These are phyloP conservation scores for Eucalyptus curtisii DNA, from an alignment of 345 rosid genomes.

Conservation along the genomic window DNA sequence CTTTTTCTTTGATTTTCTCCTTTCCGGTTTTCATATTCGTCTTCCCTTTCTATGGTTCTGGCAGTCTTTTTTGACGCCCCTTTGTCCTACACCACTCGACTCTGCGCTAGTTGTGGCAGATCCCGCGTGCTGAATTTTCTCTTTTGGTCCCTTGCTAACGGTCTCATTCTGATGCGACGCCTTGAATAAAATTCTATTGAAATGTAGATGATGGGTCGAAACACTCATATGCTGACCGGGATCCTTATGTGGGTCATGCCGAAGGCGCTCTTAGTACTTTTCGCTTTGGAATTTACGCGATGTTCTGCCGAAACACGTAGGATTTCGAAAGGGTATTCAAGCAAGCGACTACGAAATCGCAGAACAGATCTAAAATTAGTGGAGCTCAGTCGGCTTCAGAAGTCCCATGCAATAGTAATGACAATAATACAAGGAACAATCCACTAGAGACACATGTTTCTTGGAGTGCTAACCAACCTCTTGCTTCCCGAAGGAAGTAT, in stretches of 20 bases:
- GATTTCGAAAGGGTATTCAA: neutral
- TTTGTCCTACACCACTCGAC: neutral
- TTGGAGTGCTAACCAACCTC: neutral
- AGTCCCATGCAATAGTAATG: neutral
- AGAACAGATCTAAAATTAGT: neutral
- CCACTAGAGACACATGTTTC: neutral
- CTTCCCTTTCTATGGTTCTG: neutral
- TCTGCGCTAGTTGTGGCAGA: neutral
- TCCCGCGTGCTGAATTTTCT: neutral
- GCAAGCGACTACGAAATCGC: neutral
- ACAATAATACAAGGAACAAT: neutral
- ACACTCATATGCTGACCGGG: neutral
- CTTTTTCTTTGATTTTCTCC: neutral
- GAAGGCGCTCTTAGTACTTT: neutral
- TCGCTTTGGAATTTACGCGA: neutral
- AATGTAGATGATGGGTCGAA: neutral
- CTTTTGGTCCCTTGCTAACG: neutral
- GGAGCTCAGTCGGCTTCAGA: neutral
- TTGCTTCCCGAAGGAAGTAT: neutral
- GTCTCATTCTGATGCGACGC: neutral
- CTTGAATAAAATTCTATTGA: neutral
- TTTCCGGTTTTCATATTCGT: neutral
- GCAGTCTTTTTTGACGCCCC: neutral
- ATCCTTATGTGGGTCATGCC: neutral
- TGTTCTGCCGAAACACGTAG: neutral